phyloP scores from a whole-genome alignment of 495 filamentous ascomycete genomes.

The Daldinia concentrica region DNA sequence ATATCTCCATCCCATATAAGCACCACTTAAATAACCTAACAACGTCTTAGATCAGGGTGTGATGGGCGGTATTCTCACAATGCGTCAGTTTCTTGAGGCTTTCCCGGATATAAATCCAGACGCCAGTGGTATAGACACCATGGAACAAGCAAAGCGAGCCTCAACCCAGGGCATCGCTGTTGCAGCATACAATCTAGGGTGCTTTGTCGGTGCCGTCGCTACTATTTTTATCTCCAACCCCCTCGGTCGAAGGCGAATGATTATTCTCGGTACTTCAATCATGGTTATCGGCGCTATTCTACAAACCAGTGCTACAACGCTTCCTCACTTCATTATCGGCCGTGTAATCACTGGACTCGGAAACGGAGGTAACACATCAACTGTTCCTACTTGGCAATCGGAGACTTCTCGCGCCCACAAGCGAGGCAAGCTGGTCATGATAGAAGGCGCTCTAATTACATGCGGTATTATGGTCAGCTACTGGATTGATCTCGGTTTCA shows the following conservation, averaged over 20 bases:
- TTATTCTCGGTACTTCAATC: constrained; percentile 74
- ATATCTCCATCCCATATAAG: constrained; percentile 3
- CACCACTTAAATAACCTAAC: constrained; percentile 18
- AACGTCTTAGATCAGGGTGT: constrained; percentile 59
- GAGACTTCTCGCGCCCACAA: constrained; percentile 79
- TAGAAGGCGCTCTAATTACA: constrained; percentile 77
- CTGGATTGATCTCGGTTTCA: constrained; percentile 78
- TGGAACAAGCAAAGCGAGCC: constrained; percentile 55
- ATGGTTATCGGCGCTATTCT: constrained; percentile 75
- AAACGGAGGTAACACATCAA: constrained; percentile 67
- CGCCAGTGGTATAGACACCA: constrained; percentile 39
- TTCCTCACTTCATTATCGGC: constrained; percentile 72
- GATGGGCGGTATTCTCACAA: constrained; percentile 67
- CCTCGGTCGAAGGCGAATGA: constrained; percentile 74
- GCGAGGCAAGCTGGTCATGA: constrained; percentile 81
- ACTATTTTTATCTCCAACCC: constrained; percentile 76
- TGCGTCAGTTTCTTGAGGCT: constrained; percentile 60
- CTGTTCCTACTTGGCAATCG: constrained; percentile 80
- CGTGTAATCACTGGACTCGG: constrained; percentile 74
- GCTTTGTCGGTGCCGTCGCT: constrained; percentile 74
- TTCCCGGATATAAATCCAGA: constrained; percentile 66
- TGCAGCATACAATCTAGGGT: constrained; percentile 78
- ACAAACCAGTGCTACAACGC: constrained; percentile 66
- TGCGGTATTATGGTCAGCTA: constrained; percentile 77
- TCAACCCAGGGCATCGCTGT: constrained; percentile 69